A percentile compares a stretch with the other conserved stretches of the same genome.
Conservation (phyloP, 768 basidiomycete species). For the Serendipita sp. region DNA sequence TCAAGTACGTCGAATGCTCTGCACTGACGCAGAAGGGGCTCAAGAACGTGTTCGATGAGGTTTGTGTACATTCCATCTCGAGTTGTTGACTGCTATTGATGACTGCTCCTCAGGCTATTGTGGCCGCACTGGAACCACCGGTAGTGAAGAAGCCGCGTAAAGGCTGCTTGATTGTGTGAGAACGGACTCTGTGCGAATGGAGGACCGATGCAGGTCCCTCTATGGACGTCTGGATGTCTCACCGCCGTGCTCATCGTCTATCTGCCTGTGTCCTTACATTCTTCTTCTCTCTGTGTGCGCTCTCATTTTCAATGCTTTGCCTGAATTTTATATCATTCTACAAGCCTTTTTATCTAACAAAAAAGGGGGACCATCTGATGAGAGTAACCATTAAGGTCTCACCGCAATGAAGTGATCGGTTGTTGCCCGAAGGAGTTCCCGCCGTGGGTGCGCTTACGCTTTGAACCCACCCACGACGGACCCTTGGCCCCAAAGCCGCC, state of each 20-base stretch:
- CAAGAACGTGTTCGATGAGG: conserved; percentile 99
- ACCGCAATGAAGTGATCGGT: too few relatives aligned
- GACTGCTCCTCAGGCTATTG: conserved; percentile 58
- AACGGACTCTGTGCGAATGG: not conserved
- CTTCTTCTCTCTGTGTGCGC: not conserved
- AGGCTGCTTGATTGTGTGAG: conserved; percentile 77
- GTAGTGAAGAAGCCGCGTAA: conserved; percentile 63
- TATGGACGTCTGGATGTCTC: too few relatives aligned
- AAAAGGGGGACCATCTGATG: too few relatives aligned
- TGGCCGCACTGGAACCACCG: conserved; percentile 95
- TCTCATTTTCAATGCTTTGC: not conserved
- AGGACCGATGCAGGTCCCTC: not conserved
- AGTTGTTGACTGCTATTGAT: not conserved
- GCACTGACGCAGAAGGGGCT: conserved; percentile 97
- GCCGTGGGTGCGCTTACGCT: not conserved
- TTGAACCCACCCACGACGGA: not conserved
- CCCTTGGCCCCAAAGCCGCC: too few relatives aligned
- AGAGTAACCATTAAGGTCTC: too few relatives aligned
- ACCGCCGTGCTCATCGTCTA: not conserved
- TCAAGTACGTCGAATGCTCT: conserved; percentile 99
- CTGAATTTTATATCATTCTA: conserved; percentile 1
- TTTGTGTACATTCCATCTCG: conserved; percentile 24
- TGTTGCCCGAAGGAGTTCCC: not conserved
- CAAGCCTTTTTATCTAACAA: not conserved
- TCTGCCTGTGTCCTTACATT: not conserved